Conservation (phyloP, 164 flowering plant species). For the Stephania cephalantha region DNA sequence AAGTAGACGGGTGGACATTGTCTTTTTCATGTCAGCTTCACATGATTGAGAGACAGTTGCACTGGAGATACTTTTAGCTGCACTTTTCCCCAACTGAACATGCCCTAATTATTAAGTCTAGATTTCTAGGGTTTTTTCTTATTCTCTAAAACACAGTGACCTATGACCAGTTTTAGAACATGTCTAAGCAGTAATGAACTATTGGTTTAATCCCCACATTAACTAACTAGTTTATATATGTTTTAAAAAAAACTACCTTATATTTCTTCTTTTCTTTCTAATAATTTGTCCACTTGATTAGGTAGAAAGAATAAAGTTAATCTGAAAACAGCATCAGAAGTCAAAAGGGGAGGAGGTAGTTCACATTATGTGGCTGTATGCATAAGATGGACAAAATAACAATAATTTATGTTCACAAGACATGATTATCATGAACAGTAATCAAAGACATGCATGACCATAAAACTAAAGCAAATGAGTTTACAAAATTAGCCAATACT, state of each 20-base stretch:
- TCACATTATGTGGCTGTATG: not conserved
- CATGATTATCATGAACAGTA: not conserved
- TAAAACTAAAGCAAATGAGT: not conserved
- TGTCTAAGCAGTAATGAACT: not conserved
- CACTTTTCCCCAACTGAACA: no score
- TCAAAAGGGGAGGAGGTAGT: not conserved
- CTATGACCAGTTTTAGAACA: not conserved
- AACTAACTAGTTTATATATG: not conserved
- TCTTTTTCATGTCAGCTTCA: no score
- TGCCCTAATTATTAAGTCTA: no score
- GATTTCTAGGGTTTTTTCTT: no score
- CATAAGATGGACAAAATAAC: not conserved
- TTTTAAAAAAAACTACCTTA: no score
- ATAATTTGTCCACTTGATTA: not conserved
- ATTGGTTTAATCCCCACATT: not conserved
- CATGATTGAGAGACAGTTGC: no score
- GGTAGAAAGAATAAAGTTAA: not conserved
- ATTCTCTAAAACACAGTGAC: no score
- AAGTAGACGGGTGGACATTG: no score
- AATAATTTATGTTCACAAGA: not conserved
- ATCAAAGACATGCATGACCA: not conserved
- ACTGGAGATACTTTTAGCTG: no score
- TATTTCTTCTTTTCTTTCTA: not conserved
- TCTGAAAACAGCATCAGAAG: not conserved
- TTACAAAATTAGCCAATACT: not conserved